phyloP scores from a whole-genome alignment of 2,329 filamentous ascomycete genomes.

The Nothomitra cinnamomea region DNA sequence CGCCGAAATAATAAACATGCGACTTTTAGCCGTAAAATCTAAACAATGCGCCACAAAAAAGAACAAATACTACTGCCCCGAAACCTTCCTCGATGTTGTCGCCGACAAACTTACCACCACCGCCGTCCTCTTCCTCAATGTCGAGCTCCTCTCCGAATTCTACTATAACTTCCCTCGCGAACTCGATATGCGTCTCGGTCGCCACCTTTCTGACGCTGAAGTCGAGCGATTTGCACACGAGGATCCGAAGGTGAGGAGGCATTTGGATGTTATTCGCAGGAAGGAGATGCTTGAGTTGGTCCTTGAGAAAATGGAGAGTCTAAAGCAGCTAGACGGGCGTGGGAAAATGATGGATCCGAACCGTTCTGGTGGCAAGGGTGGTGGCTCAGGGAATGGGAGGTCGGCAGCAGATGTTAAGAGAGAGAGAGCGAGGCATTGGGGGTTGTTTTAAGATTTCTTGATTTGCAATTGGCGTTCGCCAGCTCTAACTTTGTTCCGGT shows the following conservation, averaged over 20 bases:
- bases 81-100: slow-evolving; percentile 94
- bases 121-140: slow-evolving; percentile 91
- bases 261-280: slow-evolving; percentile 78
- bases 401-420: too few relatives aligned
- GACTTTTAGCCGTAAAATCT: slow-evolving; percentile 71
- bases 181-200: slow-evolving; percentile 70
- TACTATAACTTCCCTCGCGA: slow-evolving; percentile 96
- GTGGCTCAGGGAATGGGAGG: too few relatives aligned
- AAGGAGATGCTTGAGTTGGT: slow-evolving; percentile 91
- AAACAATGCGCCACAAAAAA: slow-evolving; percentile 69
- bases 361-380: too few relatives aligned
- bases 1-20: slow-evolving; percentile 78
- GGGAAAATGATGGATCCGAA: background rate
- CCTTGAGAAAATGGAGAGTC: slow-evolving; percentile 84
- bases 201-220: slow-evolving; percentile 60
- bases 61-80: slow-evolving; percentile 94
- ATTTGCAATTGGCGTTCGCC: too few relatives aligned
- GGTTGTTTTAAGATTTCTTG: too few relatives aligned
- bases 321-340: slow-evolving; percentile 55
- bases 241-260: slow-evolving; percentile 74
- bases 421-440: too few relatives aligned
- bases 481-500: too few relatives aligned
- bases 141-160: slow-evolving; percentile 90
- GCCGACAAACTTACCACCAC: slow-evolving; percentile 89
- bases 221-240: slow-evolving; percentile 85